Percentiles rank a stretch among this genome's conserved stretches.
These are phyloP conservation scores for Austroboletus olivaceoglutinosus DNA, from an alignment of 1,284 basidiomycete species.

Conservation along the genomic window DNA sequence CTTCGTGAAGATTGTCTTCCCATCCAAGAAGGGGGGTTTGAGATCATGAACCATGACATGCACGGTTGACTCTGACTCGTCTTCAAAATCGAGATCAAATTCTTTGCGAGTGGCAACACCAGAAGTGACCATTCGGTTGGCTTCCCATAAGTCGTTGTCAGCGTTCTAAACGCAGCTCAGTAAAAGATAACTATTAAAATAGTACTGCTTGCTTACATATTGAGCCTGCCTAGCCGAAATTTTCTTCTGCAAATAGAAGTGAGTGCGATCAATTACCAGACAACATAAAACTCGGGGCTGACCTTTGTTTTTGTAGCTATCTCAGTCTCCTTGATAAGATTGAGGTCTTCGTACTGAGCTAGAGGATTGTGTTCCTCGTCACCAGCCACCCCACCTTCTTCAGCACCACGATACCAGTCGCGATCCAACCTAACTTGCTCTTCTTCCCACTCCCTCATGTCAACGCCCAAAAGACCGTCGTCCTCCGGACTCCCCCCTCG, in stretches of 20 bases:
- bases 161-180: constrained; percentile 63
- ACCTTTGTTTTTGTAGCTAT: constrained; percentile 77
- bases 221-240: constrained; percentile 91
- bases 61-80: constrained; percentile 92
- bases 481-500: constrained; percentile 65
- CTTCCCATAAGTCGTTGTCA: constrained; percentile 98
- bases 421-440: constrained; percentile 87
- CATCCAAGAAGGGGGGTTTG: constrained; percentile 97
- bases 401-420: constrained; percentile 92
- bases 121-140: constrained; percentile 94
- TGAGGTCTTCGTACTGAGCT: constrained; percentile 86
- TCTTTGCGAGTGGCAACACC: constrained; percentile 86
- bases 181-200: background rate
- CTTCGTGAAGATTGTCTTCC: constrained; percentile 93
- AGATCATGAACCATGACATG: constrained; percentile 97
- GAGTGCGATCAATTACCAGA: constrained; percentile 2
- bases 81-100: constrained; percentile 90
- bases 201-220: constrained; percentile 63
- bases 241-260: constrained; percentile 54
- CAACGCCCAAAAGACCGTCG: constrained; percentile 55
- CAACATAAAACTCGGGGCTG: constrained; percentile 18
- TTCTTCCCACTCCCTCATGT: constrained; percentile 90
- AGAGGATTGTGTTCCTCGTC: constrained; percentile 94
- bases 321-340: constrained; percentile 70
- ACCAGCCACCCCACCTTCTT: constrained; percentile 81